Evolutionary conservation across 352 stramenopile species (phyloP).

Genomic region (Phytopythium oedochilum): DNA sequence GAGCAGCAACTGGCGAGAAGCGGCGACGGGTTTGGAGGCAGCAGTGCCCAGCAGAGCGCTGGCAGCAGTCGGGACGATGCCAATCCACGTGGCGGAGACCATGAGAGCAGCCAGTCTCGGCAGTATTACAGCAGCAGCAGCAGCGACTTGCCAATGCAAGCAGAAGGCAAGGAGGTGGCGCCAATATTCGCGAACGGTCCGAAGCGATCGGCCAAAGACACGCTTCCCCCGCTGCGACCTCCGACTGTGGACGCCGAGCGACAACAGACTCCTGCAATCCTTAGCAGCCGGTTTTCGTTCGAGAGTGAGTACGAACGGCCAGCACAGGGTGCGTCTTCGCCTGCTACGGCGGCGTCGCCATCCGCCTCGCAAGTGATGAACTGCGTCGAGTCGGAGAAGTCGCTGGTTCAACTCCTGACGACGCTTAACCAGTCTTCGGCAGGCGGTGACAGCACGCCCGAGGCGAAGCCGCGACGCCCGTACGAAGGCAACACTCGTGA

Average conservation of each 20-base stretch:
- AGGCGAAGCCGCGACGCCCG: background rate
- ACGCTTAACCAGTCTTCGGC: slow-evolving; percentile 42
- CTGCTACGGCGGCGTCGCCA: slow-evolving; percentile 20
- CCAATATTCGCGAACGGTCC: slow-evolving; percentile 6
- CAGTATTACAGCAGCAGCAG: background rate
- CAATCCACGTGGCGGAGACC: background rate
- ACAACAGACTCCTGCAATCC: background rate
- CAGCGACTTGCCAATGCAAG: background rate
- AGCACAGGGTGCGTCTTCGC: background rate
- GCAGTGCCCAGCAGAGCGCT: background rate
- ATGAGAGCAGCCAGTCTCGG: background rate
- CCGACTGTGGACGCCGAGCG: background rate
- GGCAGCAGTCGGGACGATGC: no score
- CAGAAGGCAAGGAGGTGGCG: background rate
- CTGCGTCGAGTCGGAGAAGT: slow-evolving; percentile 66
- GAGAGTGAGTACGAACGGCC: background rate
- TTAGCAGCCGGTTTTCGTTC: background rate
- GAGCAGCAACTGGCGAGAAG: background rate
- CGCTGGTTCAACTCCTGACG: slow-evolving; percentile 52
- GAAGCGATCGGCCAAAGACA: slow-evolving; percentile 57
- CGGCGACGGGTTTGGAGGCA: background rate
- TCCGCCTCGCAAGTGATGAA: slow-evolving; percentile 55
- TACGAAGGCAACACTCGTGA: background rate
- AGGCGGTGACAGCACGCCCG: background rate
- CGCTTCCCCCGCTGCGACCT: background rate